Evolutionary conservation across 116 monocot genomes (phyloP), one percentile per base, ranked within the genome.

Genomic region (Iris pallida): DNA sequence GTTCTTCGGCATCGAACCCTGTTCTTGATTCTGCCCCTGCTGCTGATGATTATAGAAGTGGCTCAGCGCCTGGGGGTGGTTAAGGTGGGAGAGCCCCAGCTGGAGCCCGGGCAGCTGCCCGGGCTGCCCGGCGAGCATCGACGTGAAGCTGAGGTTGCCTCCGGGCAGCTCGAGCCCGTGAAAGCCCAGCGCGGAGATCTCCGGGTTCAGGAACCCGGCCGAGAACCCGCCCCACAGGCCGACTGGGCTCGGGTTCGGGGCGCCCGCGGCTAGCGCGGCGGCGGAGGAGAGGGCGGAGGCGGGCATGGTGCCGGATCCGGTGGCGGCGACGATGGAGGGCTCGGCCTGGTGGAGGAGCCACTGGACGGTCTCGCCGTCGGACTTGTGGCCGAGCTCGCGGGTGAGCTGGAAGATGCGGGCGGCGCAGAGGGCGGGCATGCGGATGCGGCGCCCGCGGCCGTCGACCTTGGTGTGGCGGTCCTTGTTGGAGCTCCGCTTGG

Each of bases 401-500:
- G 80, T 80, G 16, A 81, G 73, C 56, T 78, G 81, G 68, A 81
- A 81, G 72, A 82, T 73, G 51, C 86, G 56, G 12, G 86, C 86
- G 20, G 86, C 82, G 49, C 82, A 82, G 16, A 82, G 86, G 1
- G 86, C 79, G 18, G 86, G 86, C 86, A 86, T 86, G 42, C 86
- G 65, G 42, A 86, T 75, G 61, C 86, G 53, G 5, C 86, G 65
- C 8, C 79, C 86, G 45, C 86, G 69, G 20, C 86, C 86, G 54
- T 86, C 79, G 42, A 85, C 85, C 67, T 85, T 85, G 70, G 81
- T 85, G 78, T 85, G 85, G n/a, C 85, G 46, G 59, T 86, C 86
- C 76, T 79, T 86, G 57, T 80, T 84, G 8, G 68, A 73, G 76
- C 74, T 77, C 45, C 80, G 12, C 60, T 73, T 77, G 0, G 82